A percentile compares a stretch with the other conserved stretches of the same genome.
phyloP scores from a whole-genome alignment of 805 yeast species.

The Teunomyces aglyptinius region DNA sequence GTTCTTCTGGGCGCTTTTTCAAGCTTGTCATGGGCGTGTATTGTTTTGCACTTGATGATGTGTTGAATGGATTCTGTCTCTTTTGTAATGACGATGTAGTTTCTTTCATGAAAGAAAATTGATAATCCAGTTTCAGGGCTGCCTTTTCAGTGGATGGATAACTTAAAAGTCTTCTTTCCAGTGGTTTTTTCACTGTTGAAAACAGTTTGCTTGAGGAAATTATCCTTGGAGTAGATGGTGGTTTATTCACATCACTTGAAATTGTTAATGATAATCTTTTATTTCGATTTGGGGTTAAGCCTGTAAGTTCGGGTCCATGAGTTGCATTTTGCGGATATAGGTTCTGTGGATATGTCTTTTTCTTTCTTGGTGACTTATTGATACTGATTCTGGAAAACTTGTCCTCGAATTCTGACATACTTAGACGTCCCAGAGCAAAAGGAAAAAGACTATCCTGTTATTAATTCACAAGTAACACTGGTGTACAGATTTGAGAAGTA shows the following conservation, averaged over 20 bases:
- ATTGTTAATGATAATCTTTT: neutral
- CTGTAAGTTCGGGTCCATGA: neutral
- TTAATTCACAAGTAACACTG: neutral
- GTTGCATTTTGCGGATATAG: constrained; percentile 12
- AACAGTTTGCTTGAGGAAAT: constrained; percentile 10
- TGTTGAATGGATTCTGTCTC: constrained; percentile 15
- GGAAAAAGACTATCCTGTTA: neutral
- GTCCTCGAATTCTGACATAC: constrained; percentile 22
- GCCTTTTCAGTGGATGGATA: constrained; percentile 20
- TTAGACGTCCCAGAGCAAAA: neutral
- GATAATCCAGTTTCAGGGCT: constrained; percentile 16
- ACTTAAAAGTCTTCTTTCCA: constrained; percentile 14
- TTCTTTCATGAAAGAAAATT: constrained; percentile 40
- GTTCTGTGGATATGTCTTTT: constrained; percentile 22
- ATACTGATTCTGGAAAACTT: constrained; percentile 32
- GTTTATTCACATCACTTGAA: neutral
- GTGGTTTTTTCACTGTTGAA: constrained; percentile 12
- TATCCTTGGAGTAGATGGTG: constrained; percentile 19
- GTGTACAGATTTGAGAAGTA: neutral
- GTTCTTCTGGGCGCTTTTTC: constrained; percentile 17
- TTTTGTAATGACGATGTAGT: constrained; percentile 39
- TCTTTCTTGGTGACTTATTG: constrained; percentile 20
- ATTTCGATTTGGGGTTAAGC: neutral
- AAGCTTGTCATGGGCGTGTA: neutral
- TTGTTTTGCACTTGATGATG: constrained; percentile 2